Base-by-base conservation (phyloP, 73 alveolate species). In the Paramecium octaurelia region DNA sequence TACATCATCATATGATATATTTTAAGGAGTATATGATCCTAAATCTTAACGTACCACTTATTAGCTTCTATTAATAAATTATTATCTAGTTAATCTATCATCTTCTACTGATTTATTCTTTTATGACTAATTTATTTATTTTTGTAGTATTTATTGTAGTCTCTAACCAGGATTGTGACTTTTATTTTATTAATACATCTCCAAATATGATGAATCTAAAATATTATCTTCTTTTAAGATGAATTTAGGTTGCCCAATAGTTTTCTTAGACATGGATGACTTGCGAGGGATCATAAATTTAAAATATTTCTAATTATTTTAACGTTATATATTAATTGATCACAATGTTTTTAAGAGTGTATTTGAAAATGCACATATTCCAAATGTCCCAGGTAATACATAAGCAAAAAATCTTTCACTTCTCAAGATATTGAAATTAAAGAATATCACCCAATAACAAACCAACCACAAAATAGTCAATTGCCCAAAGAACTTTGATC, bases 401-500 rank as follows among this genome's bases (percentile, higher is more conserved):
- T 31, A 42, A 5, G 5, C 46, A 40, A 34, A 80, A 80, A 80
- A 80, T 80, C 91, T 40, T 80, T 80, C 91, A 80, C 91, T 80
- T 43, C 46, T 31, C 14, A 80, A 48, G 20, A 80, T 9, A 20
- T 43, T 31, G 57, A 80, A 80, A 46, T 80, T 80, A 35, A 42
- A 80, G 57, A 31, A 48, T 24, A 80, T 64, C 14, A 80, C 12
- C 91, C 91, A 80, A 48, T 80, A 44, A 29, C 48, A 48, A 44
- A 80, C 46, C 34, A 42, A 8, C 70, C 70, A 80, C 2, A 80
- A 6, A 44, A 80, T 43, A 6, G 76, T 80, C 70, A 80, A 8
- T 80, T 80, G 12, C 8, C 91, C 91, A 80, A 80, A 80, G 48
- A 42, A 80, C 29, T 80, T 80, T 14, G 91, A 80, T 80, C 91